These are phyloP conservation scores for Phytopythium aichiense DNA, from an alignment of 352 stramenopile genomes.

Conservation along the genomic window DNA sequence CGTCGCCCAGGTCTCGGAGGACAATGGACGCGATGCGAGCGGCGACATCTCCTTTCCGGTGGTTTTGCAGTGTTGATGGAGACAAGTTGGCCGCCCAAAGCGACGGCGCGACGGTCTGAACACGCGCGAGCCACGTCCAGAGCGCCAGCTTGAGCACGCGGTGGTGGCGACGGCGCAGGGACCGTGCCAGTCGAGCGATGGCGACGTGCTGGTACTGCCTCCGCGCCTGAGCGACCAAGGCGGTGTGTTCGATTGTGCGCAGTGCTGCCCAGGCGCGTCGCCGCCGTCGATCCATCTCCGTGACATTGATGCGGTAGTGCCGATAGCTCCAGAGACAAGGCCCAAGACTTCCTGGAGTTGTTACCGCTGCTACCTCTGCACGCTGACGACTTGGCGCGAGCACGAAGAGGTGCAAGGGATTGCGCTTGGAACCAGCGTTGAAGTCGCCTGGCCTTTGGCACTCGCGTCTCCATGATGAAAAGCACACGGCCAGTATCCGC, in stretches of 20 bases:
- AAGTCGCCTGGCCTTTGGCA: background rate
- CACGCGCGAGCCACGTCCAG: slow-evolving; percentile 42
- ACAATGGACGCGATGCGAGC: background rate
- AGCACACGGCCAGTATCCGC: slow-evolving; percentile 8
- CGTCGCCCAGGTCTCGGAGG: slow-evolving; percentile 1
- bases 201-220: background rate
- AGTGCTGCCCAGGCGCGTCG: slow-evolving; percentile 4
- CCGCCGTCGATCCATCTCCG: background rate
- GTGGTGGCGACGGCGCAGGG: slow-evolving; percentile 23
- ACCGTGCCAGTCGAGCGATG: slow-evolving; percentile 17
- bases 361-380: background rate
- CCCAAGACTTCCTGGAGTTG: background rate
- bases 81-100: slow-evolving; percentile 11
- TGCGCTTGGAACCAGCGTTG: background rate
- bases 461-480: slow-evolving; percentile 12
- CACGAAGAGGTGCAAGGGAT: slow-evolving; percentile 8
- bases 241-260: background rate
- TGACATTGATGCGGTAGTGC: background rate
- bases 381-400: background rate
- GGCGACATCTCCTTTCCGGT: background rate
- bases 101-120: slow-evolving; percentile 19
- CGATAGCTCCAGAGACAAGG: background rate
- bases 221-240: background rate
- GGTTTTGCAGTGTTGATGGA: background rate
- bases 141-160: slow-evolving; percentile 23